phyloP scores from a whole-genome alignment of 306 rosid species.

The Vicia sativa region DNA sequence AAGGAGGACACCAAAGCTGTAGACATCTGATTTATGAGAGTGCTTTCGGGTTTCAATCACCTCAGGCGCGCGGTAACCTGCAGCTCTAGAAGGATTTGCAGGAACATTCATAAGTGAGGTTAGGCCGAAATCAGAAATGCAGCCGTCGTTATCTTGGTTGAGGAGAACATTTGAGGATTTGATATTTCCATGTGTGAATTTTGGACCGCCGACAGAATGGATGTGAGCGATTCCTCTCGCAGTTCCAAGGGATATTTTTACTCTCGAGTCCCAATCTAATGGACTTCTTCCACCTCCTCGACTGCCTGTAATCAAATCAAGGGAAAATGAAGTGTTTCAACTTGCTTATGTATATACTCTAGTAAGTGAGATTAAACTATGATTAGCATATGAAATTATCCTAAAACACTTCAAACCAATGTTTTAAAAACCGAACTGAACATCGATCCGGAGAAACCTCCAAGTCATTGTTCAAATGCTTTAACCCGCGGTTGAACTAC shows the following conservation, averaged over 20 bases:
- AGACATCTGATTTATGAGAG: constrained; percentile 90
- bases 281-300: constrained; percentile 70
- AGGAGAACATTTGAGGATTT: constrained; percentile 90
- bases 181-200: constrained; percentile 84
- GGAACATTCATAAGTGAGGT: constrained; percentile 83
- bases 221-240: constrained; percentile 87
- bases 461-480: not conserved
- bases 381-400: constrained; percentile 12
- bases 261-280: constrained; percentile 78
- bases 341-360: not conserved
- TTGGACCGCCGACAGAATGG: constrained; percentile 81
- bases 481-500: not conserved
- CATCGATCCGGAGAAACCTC: not conserved
- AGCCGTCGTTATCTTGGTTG: constrained; percentile 70
- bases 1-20: constrained; percentile 90
- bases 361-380: not conserved
- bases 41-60: constrained; percentile 87
- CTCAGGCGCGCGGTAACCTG: constrained; percentile 94
- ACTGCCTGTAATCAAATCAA: constrained; percentile 58
- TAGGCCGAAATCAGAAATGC: constrained; percentile 88
- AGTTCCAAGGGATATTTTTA: constrained; percentile 74
- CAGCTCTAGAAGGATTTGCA: constrained; percentile 74
- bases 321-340: constrained; percentile 1
- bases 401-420: constrained; percentile 7
- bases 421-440: not conserved